Base-by-base conservation (phyloP, 768 basidiomycete species). In the Amylocystis lapponica region DNA sequence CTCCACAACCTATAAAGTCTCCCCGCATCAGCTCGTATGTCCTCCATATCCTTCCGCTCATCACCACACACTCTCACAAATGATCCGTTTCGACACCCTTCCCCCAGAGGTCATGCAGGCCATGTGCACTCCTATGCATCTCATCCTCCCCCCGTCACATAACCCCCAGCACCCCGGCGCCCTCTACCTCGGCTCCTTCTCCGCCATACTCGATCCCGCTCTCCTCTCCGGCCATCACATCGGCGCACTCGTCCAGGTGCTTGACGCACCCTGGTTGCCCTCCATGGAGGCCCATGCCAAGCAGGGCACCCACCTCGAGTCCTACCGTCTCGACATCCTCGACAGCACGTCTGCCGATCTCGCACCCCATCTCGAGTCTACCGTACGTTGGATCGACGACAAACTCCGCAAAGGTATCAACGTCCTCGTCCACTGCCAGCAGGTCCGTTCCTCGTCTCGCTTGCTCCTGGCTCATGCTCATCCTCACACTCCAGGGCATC, bases 41-140 rank as follows among this genome's bases (percentile, higher is more conserved):
- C 22, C 39, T 25, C 17, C 25, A 30, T 32, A n/a, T 30, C 42
- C n/a, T n/a, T n/a, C n/a, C n/a, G n/a, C n/a, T n/a, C n/a, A n/a
- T n/a, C 16, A 27, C 34, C 43, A 13, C 33, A 36, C 45, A 46
- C 42, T 36, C 36, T 20, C 47, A 25, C 46, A 51, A 41, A 87
- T 87, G 85, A 87, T 88, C 58, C 78, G 84, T 41, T 86, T 87
- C 70, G 84, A 87, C 60, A 75, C 70, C 43, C 67, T 87, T 48
- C 72, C 84, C 11, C 76, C 79, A 22, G 85, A 86, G 54, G 82
- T 87, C 37, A 78, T 83, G 73, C 81, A 86, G 60, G 81, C 86
- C 6, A 85, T 88, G 79, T 86, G 84, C 66, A 88, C 85, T 0
- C 86, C 86, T 0, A 86, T 88, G 86, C 85, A 88, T 64, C 73